These are phyloP conservation scores for Penicillium polonicum DNA, from an alignment of 2,329 filamentous ascomycete genomes.

Conservation along the genomic window DNA sequence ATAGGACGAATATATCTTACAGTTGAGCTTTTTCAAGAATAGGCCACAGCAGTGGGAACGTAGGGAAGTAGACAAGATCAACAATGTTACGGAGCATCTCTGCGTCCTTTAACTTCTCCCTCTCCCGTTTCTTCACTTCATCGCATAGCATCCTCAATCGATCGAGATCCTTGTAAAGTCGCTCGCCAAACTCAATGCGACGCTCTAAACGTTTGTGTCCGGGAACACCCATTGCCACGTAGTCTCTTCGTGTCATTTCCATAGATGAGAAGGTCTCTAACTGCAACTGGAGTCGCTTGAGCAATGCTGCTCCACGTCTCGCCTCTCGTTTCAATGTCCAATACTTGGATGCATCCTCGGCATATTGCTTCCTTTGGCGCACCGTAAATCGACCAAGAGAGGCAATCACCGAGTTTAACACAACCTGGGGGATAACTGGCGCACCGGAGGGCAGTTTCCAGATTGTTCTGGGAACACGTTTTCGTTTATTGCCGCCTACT, in stretches of 20 bases:
- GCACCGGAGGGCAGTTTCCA: conserved; percentile 96
- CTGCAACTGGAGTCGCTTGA: conserved; percentile 90
- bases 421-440: conserved; percentile 85
- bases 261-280: conserved; percentile 96
- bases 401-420: conserved; percentile 81
- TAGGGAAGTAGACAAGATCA: conserved; percentile 87
- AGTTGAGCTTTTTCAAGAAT: conserved; percentile 75
- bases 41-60: conserved; percentile 71
- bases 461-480: conserved; percentile 62
- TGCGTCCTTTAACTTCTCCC: conserved; percentile 71
- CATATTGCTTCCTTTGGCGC: conserved; percentile 85
- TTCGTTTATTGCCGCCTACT: conserved; percentile 59
- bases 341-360: conserved; percentile 90
- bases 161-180: conserved; percentile 64
- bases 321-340: conserved; percentile 97
- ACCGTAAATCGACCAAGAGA: conserved; percentile 80
- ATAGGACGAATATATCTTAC: conserved; percentile 57
- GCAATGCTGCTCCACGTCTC: conserved; percentile 80
- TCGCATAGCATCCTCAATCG: conserved; percentile 69
- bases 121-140: conserved; percentile 72
- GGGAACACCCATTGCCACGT: conserved; percentile 86
- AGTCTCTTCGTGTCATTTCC: conserved; percentile 93
- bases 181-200: conserved; percentile 84
- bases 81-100: conserved; percentile 76
- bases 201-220: conserved; percentile 75